These are phyloP conservation scores for Kluyveromyces sp. DNA, from an alignment of 1,139 yeast genomes.

Conservation along the genomic window DNA sequence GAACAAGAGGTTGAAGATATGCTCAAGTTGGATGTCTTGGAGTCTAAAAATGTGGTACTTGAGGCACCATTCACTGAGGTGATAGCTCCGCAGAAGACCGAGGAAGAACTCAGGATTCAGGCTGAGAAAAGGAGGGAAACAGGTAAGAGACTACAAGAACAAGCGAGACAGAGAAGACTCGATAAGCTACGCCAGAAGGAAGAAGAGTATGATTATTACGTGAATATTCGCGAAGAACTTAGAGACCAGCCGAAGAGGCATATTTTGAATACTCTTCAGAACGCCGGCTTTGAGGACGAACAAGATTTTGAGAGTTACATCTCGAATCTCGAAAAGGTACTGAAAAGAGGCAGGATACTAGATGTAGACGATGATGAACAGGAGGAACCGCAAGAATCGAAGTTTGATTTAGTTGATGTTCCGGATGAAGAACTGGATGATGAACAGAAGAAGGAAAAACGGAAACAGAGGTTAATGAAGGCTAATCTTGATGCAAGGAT, in stretches of 20 bases:
- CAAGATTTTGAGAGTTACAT: conserved; percentile 66
- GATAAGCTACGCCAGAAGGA: conserved; percentile 79
- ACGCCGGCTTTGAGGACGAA: conserved; percentile 74
- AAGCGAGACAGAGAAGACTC: conserved; percentile 75
- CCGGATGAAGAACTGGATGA: conserved; percentile 79
- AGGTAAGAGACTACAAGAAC: conserved; percentile 85
- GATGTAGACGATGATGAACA: conserved; percentile 53
- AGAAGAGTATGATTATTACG: conserved; percentile 68
- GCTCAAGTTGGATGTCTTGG: conserved; percentile 59
- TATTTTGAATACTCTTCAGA: conserved; percentile 42
- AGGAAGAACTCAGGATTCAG: conserved; percentile 71
- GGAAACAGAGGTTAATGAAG: conserved; percentile 73
- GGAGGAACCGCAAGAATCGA: conserved; percentile 42
- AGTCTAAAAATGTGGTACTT: conserved; percentile 59
- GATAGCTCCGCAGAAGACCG: conserved; percentile 64
- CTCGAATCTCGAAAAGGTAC: conserved; percentile 56
- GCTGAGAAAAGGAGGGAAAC: conserved; percentile 79
- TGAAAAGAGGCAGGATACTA: conserved; percentile 60
- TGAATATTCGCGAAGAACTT: conserved; percentile 49
- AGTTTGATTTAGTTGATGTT: conserved; percentile 73
- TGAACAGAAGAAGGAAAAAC: conserved; percentile 78
- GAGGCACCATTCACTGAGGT: conserved; percentile 76
- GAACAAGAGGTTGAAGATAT: conserved; percentile 51
- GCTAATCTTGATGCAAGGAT: conserved; percentile 86
- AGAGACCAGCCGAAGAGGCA: conserved; percentile 41